A percentile compares a stretch with the other conserved stretches of the same genome.
These are phyloP conservation scores for Pythium angustatum DNA, from an alignment of 352 stramenopile genomes.

Conservation along the genomic window DNA sequence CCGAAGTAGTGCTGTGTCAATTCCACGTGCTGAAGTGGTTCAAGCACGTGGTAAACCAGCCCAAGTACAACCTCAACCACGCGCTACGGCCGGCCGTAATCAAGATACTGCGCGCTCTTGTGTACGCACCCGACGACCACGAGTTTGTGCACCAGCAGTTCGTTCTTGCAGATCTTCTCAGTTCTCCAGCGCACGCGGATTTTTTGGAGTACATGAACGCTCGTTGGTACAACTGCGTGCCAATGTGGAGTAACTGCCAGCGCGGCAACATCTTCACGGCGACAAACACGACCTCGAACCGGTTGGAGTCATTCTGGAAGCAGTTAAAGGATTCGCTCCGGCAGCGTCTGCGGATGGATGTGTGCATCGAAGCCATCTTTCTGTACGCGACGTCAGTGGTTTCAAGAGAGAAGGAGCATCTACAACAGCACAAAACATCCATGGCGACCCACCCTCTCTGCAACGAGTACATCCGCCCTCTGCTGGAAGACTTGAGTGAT, in stretches of 20 bases:
- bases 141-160: neutral
- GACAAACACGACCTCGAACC: neutral
- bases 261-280: neutral
- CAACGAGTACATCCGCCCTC: neutral
- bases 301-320: neutral
- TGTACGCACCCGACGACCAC: neutral
- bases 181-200: neutral
- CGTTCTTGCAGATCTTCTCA: neutral
- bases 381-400: neutral
- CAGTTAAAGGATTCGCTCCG: neutral
- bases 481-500: neutral
- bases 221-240: neutral
- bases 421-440: neutral
- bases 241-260: neutral
- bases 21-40: neutral
- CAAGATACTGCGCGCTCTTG: neutral
- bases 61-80: neutral
- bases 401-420: neutral
- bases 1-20: neutral
- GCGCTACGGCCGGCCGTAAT: neutral
- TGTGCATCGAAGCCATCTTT: neutral
- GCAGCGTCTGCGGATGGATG: neutral
- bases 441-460: neutral
- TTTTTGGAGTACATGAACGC: neutral
- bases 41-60: neutral